Evolutionary conservation across 2,329 filamentous ascomycete genomes (phyloP).

Genomic region (Xylariales sp.): DNA sequence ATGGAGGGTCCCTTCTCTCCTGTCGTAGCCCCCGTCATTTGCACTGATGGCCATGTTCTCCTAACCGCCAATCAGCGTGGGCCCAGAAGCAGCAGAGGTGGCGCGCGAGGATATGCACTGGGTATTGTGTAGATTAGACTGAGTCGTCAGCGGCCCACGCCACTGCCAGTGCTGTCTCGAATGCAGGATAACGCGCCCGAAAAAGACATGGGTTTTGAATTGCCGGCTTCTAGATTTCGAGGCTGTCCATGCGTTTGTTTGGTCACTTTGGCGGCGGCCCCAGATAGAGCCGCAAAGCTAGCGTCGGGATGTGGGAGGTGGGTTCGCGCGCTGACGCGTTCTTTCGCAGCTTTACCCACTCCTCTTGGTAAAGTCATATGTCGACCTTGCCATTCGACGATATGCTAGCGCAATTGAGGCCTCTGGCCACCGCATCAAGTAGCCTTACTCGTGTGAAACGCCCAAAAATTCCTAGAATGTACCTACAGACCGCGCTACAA

Average conservation of each 20-base stretch:
- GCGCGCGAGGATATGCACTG: background rate
- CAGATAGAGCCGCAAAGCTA: conserved; percentile 22
- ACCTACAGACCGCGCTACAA: background rate
- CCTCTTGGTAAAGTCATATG: background rate
- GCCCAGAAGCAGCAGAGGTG: background rate
- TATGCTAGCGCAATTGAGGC: background rate
- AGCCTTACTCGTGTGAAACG: background rate
- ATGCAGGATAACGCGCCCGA: conserved; percentile 2
- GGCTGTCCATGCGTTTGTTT: background rate
- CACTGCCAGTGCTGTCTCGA: conserved; percentile 12
- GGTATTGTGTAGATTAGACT: conserved; percentile 10
- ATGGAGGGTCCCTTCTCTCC: conserved; percentile 7
- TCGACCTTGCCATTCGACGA: conserved; percentile 11
- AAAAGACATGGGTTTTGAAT: conserved; percentile 5
- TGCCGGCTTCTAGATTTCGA: conserved; percentile 8
- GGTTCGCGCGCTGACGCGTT: conserved; percentile 30
- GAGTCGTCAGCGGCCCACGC: conserved; percentile 20
- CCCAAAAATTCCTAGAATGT: background rate
- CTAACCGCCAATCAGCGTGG: conserved; percentile 11
- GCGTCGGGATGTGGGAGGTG: conserved; percentile 32
- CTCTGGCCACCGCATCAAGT: conserved; percentile 1
- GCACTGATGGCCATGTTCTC: background rate
- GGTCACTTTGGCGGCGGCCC: background rate
- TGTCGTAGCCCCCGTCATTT: conserved; percentile 4
- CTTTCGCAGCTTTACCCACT: background rate